A percentile compares a stretch with the other conserved stretches of the same genome.
These are phyloP conservation scores for Trichoderma gracile DNA, from an alignment of 2,329 filamentous ascomycete species.

Conservation along the genomic window DNA sequence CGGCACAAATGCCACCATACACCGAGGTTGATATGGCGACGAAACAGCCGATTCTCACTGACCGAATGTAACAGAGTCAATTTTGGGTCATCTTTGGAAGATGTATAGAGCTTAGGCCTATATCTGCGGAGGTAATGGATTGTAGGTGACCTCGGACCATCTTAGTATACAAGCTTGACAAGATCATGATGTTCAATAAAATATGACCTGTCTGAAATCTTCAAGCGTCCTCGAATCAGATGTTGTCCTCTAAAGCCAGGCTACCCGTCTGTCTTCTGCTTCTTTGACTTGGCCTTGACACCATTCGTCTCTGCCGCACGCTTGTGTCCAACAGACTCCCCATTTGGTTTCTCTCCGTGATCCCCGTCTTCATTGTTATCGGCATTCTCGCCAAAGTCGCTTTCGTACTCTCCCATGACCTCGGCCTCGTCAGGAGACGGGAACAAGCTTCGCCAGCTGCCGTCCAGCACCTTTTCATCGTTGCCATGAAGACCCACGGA, in stretches of 20 bases:
- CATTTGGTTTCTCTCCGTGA: conserved; percentile 26
- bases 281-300: conserved; percentile 29
- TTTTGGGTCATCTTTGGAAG: conserved; percentile 10
- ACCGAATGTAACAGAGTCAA: not conserved
- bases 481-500: conserved; percentile 64
- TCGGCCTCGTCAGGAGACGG: conserved; percentile 37
- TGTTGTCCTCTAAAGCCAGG: not conserved
- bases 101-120: not conserved
- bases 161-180: not conserved
- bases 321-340: conserved; percentile 30
- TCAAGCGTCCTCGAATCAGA: not conserved
- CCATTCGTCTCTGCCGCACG: conserved; percentile 29
- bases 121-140: not conserved
- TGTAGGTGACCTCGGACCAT: not conserved
- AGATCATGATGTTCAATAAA: not conserved
- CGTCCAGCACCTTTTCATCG: conserved; percentile 61
- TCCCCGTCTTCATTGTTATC: conserved; percentile 36
- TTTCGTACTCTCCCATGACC: conserved; percentile 41
- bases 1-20: conserved; percentile 32
- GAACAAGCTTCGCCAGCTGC: conserved; percentile 55
- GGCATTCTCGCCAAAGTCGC: conserved; percentile 39
- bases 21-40: not conserved
- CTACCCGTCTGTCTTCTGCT: conserved; percentile 31
- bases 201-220: not conserved
- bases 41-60: not conserved